These are phyloP conservation scores for Vitis vinifera DNA, from an alignment of 164 flowering plant genomes.

Conservation along the genomic window DNA sequence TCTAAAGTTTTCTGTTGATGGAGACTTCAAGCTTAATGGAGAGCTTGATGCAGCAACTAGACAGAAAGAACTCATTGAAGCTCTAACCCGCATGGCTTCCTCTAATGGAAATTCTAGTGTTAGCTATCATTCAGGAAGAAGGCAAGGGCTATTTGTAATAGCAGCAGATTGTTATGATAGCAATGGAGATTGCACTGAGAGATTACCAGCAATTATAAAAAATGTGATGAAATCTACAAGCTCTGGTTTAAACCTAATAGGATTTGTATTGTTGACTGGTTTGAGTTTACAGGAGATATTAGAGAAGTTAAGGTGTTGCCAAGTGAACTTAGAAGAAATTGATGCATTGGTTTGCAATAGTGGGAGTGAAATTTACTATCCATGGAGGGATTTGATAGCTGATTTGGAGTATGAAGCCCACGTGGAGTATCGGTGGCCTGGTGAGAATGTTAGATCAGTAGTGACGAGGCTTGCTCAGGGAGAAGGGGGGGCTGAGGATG, in stretches of 20 bases:
- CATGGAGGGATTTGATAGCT: conserved; percentile 58
- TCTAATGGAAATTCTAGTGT: conserved; percentile 22
- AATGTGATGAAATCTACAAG: conserved; percentile 40
- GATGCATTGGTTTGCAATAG: conserved; percentile 76
- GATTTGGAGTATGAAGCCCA: conserved; percentile 69
- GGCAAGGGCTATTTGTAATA: conserved; percentile 59
- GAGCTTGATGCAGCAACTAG: conserved; percentile 45
- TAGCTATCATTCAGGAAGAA: conserved; percentile 55
- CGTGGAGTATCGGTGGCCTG: conserved; percentile 77
- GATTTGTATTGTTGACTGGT: conserved; percentile 60
- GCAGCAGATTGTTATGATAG: conserved; percentile 56
- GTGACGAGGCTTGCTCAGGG: conserved; percentile 50
- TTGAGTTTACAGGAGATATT: conserved; percentile 50
- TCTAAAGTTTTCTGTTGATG: conserved; percentile 65
- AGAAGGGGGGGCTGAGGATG: conserved; percentile 53
- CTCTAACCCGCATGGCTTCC: conserved; percentile 33
- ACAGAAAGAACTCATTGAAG: conserved; percentile 60
- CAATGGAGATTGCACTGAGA: conserved; percentile 30
- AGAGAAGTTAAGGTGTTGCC: conserved; percentile 38
- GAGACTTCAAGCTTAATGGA: conserved; percentile 56
- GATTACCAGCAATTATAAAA: conserved; percentile 33
- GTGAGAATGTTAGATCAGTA: conserved; percentile 54
- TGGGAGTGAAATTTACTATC: conserved; percentile 71
- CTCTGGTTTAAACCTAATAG: conserved; percentile 34
- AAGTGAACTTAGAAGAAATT: conserved; percentile 49